phyloP scores from a whole-genome alignment of 441 rosid genomes.

The Bruguiera hainesii region DNA sequence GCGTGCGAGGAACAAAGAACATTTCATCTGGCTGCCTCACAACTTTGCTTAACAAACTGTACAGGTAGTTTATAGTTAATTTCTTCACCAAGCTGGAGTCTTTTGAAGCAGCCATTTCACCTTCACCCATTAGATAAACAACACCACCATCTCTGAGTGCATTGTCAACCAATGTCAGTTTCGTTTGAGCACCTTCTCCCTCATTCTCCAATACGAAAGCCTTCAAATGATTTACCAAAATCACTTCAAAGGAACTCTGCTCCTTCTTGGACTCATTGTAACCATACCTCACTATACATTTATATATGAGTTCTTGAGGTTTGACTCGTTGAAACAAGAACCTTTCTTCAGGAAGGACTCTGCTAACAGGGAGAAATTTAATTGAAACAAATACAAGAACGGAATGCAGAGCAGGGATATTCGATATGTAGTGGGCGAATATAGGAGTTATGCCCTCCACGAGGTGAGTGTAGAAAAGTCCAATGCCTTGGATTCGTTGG shows the following conservation, averaged over 20 bases:
- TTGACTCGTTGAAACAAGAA: slow-evolving; percentile 23
- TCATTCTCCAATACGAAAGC: neutral
- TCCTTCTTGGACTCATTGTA: slow-evolving; percentile 11
- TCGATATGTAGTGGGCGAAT: slow-evolving; percentile 21
- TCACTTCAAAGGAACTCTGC: slow-evolving; percentile 9
- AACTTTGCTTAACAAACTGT: neutral
- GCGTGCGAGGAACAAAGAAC: no score
- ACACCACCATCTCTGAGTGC: neutral
- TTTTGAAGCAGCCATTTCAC: neutral
- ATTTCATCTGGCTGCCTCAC: no score
- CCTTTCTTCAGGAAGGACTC: slow-evolving; percentile 3
- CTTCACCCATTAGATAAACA: slow-evolving; percentile 10
- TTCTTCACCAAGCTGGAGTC: neutral
- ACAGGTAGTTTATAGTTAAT: neutral
- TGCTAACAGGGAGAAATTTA: slow-evolving; percentile 7
- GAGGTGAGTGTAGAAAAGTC: slow-evolving; percentile 26
- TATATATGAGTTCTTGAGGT: slow-evolving; percentile 1
- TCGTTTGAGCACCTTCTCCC: neutral
- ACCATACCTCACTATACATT: slow-evolving; percentile 21
- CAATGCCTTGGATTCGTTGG: slow-evolving; percentile 17
- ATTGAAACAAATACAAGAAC: slow-evolving; percentile 26
- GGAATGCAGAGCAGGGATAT: slow-evolving; percentile 19
- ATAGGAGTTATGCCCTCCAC: slow-evolving; percentile 27
- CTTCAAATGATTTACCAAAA: slow-evolving; percentile 15
- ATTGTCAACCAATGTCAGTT: neutral